Percentiles rank a stretch among this genome's conserved stretches.
Evolutionary conservation across 2,329 filamentous ascomycete species (phyloP).

Genomic region (Aspergillus sp.): DNA sequence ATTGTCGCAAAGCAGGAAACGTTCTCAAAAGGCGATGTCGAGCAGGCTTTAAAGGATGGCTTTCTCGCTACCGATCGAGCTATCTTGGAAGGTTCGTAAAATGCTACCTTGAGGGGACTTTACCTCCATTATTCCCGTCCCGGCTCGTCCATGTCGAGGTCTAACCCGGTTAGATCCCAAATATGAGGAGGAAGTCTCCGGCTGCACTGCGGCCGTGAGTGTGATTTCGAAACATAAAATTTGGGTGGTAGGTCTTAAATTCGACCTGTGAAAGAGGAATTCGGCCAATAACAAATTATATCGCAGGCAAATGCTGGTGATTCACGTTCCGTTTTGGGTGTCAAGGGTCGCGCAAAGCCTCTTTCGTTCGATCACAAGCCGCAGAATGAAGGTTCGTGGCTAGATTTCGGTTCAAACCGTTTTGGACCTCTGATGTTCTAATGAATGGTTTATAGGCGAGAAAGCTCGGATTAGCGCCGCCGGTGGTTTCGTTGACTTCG

Average conservation of each 20-base stretch:
- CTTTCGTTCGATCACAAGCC: slow-evolving; percentile 99
- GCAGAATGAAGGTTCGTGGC: slow-evolving; percentile 79
- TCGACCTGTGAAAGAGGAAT: not conserved
- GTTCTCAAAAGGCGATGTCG: slow-evolving; percentile 86
- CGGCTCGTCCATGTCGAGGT: not conserved
- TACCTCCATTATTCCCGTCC: not conserved
- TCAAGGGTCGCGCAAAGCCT: slow-evolving; percentile 96
- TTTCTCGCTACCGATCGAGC: slow-evolving; percentile 95
- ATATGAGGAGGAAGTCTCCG: slow-evolving; percentile 97
- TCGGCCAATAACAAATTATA: slow-evolving; percentile 24
- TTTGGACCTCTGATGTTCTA: slow-evolving; percentile 2
- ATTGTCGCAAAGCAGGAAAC: slow-evolving; percentile 94
- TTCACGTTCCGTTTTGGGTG: slow-evolving; percentile 88
- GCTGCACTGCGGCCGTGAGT: slow-evolving; percentile 91
- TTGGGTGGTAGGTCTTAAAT: slow-evolving; percentile 72
- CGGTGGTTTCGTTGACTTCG: slow-evolving; percentile 97
- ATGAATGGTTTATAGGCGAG: slow-evolving; percentile 63
- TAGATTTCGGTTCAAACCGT: not conserved
- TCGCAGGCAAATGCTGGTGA: slow-evolving; percentile 91
- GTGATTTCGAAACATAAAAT: slow-evolving; percentile 89
- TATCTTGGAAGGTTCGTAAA: slow-evolving; percentile 80
- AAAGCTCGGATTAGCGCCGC: slow-evolving; percentile 94
- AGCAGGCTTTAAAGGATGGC: slow-evolving; percentile 94
- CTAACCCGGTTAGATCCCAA: slow-evolving; percentile 69
- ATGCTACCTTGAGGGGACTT: not conserved